Evolutionary conservation across 2,329 filamentous ascomycete species (phyloP).

Genomic region (Cladorrhinum sp.): DNA sequence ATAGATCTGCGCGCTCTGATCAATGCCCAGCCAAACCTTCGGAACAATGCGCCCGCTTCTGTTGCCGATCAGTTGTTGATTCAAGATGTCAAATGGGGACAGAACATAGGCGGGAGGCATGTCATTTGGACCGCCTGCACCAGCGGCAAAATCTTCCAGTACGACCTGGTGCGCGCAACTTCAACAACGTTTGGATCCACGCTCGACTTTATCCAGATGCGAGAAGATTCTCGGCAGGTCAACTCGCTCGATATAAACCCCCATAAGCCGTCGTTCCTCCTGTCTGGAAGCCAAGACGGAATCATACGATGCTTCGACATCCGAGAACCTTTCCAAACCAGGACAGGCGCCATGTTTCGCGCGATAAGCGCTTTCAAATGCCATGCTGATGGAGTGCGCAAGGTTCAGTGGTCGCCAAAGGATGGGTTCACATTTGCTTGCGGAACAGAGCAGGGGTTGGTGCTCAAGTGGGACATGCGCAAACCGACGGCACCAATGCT

Average conservation of each 20-base stretch:
- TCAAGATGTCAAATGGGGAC: conserved; percentile 58
- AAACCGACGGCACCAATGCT: conserved; percentile 52
- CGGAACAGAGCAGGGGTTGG: conserved; percentile 59
- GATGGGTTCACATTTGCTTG: conserved; percentile 62
- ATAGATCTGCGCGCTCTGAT: conserved; percentile 58
- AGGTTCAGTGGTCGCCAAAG: conserved; percentile 63
- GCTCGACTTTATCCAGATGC: conserved; percentile 55
- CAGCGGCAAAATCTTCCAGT: conserved; percentile 63
- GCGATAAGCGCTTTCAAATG: conserved; percentile 46
- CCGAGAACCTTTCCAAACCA: conserved; percentile 45
- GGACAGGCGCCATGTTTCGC: conserved; percentile 50
- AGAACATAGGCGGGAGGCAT: conserved; percentile 41
- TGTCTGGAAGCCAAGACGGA: conserved; percentile 64
- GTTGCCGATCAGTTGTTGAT: conserved; percentile 60
- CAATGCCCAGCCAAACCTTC: conserved; percentile 44
- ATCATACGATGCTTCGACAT: conserved; percentile 61
- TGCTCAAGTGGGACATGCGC: conserved; percentile 63
- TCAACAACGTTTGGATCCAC: conserved; percentile 39
- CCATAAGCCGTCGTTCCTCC: conserved; percentile 53
- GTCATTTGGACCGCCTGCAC: conserved; percentile 62
- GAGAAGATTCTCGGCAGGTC: conserved; percentile 61
- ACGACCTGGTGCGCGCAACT: conserved; percentile 54
- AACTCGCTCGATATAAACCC: conserved; percentile 63
- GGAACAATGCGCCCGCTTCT: conserved; percentile 38
- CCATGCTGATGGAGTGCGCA: conserved; percentile 56